A percentile compares a stretch with the other conserved stretches of the same genome.
These are phyloP conservation scores for Ophiostoma ips DNA, from an alignment of 2,329 filamentous ascomycete species.

Conservation along the genomic window DNA sequence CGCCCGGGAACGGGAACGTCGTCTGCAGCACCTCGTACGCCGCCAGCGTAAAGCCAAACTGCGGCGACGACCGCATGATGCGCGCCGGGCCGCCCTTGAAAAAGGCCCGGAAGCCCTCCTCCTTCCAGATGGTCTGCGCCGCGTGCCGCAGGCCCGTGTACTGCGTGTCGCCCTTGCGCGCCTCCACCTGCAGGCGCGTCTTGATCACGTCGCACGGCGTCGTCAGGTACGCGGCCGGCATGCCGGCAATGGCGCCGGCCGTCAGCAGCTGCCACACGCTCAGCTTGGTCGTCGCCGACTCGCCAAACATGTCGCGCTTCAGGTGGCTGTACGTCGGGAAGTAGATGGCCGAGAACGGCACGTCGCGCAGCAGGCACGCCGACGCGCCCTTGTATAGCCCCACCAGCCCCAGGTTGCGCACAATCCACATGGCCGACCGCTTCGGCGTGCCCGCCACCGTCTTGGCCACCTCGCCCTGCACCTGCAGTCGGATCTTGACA, in stretches of 20 bases:
- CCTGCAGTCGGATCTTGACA: constrained; percentile 95
- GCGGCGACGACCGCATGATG: constrained; percentile 86
- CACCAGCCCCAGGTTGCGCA: constrained; percentile 82
- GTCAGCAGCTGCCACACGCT: constrained; percentile 83
- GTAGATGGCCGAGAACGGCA: constrained; percentile 97
- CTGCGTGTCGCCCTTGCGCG: constrained; percentile 79
- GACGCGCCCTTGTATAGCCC: constrained; percentile 95
- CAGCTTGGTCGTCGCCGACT: constrained; percentile 73
- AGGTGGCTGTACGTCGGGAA: constrained; percentile 94
- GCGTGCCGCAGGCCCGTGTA: constrained; percentile 84
- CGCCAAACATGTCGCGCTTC: constrained; percentile 88
- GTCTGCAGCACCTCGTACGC: constrained; percentile 87
- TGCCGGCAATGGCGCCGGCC: constrained; percentile 85
- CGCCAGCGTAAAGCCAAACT: constrained; percentile 95
- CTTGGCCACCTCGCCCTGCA: constrained; percentile 92
- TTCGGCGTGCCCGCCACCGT: constrained; percentile 67
- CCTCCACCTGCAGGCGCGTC: constrained; percentile 93
- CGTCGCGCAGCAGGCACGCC: constrained; percentile 86
- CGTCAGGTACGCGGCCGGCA: constrained; percentile 86
- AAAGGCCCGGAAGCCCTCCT: constrained; percentile 92
- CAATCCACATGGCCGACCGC: constrained; percentile 94
- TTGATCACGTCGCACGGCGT: constrained; percentile 99
- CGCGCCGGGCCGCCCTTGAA: constrained; percentile 97
- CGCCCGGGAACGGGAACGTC: constrained; percentile 63
- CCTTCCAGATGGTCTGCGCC: constrained; percentile 67